phyloP scores from a whole-genome alignment of 306 rosid genomes.

The Rubus idaeus region DNA sequence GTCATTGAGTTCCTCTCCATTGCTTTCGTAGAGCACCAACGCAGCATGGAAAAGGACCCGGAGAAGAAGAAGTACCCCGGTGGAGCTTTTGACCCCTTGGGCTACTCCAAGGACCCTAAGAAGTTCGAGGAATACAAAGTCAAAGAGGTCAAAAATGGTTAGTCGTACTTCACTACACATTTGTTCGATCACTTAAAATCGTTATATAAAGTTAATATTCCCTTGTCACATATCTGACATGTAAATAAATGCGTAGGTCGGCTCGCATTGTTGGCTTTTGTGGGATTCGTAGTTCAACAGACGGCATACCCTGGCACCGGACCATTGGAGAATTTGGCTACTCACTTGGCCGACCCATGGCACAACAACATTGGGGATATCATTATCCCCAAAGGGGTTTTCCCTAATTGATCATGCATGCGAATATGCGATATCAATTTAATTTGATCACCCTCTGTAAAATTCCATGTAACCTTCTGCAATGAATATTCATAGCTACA shows the following conservation, averaged over 20 bases:
- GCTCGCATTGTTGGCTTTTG: conserved; percentile 87
- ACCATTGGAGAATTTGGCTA: conserved; percentile 95
- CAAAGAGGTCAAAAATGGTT: conserved; percentile 92
- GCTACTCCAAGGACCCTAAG: conserved; percentile 95
- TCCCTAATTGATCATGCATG: conserved; percentile 24
- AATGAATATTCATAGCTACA: conserved; percentile 30
- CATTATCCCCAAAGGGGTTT: conserved; percentile 57
- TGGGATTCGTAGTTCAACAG: conserved; percentile 88
- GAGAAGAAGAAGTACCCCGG: conserved; percentile 99
- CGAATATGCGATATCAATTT: neutral
- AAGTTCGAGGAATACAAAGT: conserved; percentile 83
- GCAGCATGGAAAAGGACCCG: conserved; percentile 95
- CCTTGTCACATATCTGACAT: neutral
- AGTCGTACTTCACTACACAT: neutral
- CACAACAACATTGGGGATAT: conserved; percentile 96
- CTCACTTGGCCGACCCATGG: conserved; percentile 99
- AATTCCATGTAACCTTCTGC: conserved; percentile 47
- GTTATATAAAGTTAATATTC: neutral
- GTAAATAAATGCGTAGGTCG: conserved; percentile 49
- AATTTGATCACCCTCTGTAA: conserved; percentile 33
- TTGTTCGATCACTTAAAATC: neutral
- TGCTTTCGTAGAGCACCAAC: conserved; percentile 94
- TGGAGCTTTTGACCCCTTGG: conserved; percentile 96
- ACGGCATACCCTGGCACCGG: conserved; percentile 99
- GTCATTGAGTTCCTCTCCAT: conserved; percentile 85